Evolutionary conservation across 441 rosid genomes (phyloP).

Genomic region (Brassica balearica): DNA sequence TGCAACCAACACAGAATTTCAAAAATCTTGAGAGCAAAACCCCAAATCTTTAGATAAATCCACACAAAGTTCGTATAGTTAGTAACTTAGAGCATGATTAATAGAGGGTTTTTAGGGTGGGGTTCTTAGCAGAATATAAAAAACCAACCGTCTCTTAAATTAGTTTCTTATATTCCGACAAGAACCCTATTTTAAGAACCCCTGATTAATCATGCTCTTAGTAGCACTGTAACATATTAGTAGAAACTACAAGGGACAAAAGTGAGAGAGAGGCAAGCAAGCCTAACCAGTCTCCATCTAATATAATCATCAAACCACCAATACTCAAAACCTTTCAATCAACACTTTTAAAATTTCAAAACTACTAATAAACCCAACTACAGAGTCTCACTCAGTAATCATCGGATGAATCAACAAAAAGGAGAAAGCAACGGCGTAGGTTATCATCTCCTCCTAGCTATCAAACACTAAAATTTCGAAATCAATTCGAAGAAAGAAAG

Average conservation of each 20-base stretch:
- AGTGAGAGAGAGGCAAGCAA: background rate
- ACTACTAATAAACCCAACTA: background rate
- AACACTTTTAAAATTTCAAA: background rate
- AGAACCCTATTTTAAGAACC: too few species aligned
- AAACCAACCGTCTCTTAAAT: too few species aligned
- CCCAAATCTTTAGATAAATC: background rate
- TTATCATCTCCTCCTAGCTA: background rate
- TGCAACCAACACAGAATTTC: background rate
- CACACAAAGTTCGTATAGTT: background rate
- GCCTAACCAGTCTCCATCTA: constrained; percentile 5
- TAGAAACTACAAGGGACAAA: background rate
- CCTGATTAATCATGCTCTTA: too few species aligned
- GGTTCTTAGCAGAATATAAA: too few species aligned
- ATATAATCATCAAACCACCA: constrained; percentile 5
- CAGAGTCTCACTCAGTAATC: constrained; percentile 5
- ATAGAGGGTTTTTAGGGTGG: too few species aligned
- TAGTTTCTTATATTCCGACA: too few species aligned
- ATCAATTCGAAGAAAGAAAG: background rate
- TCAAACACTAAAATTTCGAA: background rate
- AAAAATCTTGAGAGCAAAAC: background rate
- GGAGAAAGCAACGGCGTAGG: background rate
- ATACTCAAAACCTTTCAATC: background rate
- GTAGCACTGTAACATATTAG: too few species aligned
- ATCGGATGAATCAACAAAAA: background rate
- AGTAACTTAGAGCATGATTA: too few species aligned